Evolutionary conservation across 1,284 basidiomycete species (phyloP).

Genomic region (Vanrija pseudolonga): DNA sequence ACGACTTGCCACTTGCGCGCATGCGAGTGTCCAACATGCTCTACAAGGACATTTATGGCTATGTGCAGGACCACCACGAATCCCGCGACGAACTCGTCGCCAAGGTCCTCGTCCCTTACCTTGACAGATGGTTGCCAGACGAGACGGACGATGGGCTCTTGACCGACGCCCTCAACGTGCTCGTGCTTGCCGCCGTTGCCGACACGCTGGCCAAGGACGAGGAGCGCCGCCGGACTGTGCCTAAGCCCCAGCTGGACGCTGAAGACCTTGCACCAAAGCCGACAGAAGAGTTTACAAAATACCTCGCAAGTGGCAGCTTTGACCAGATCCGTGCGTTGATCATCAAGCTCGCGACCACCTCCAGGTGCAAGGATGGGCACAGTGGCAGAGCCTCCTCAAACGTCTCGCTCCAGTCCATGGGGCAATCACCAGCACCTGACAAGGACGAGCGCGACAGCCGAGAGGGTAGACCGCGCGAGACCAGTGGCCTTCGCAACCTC

Average conservation of each 20-base stretch:
- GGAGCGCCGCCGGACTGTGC: constrained; percentile 26
- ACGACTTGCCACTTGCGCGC: constrained; percentile 31
- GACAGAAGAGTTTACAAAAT: constrained; percentile 25
- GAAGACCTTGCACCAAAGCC: constrained; percentile 34
- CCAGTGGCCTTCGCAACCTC: constrained; percentile 27
- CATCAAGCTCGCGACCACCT: constrained; percentile 38
- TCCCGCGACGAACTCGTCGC: constrained; percentile 46
- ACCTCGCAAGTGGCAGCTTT: constrained; percentile 38
- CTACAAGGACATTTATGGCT: constrained; percentile 48
- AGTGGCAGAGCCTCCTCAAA: neutral
- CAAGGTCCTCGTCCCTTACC: constrained; percentile 49
- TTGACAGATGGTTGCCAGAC: constrained; percentile 45
- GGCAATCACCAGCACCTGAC: neutral
- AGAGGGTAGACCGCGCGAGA: constrained; percentile 8
- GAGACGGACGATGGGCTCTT: constrained; percentile 46
- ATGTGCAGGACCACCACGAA: constrained; percentile 47
- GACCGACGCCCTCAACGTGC: constrained; percentile 38
- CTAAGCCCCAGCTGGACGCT: constrained; percentile 25
- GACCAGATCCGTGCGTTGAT: constrained; percentile 43
- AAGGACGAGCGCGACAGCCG: constrained; percentile 1
- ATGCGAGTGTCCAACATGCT: constrained; percentile 43
- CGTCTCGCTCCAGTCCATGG: neutral
- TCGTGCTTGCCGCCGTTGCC: constrained; percentile 46
- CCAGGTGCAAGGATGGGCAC: constrained; percentile 23
- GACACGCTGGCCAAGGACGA: constrained; percentile 49